Conservation (phyloP, 148 eudicot genomes). For the Arbutus unedo region DNA sequence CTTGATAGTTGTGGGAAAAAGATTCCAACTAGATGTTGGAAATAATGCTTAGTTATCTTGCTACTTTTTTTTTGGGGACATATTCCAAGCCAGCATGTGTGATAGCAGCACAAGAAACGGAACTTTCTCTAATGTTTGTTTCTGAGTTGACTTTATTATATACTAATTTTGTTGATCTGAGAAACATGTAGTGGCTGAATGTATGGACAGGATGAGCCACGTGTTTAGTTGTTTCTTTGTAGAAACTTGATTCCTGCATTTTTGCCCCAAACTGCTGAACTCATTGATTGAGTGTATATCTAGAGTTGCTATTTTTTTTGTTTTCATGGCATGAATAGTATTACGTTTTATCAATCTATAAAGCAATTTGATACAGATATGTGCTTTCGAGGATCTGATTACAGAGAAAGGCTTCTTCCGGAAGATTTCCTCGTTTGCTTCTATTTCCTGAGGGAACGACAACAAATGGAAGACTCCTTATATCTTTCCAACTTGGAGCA, state of each 20-base stretch:
- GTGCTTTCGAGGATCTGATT: constrained; percentile 89
- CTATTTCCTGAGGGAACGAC: constrained; percentile 99
- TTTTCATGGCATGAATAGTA: constrained; percentile 16
- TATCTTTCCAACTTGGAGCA: constrained; percentile 97
- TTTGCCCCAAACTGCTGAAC: background rate
- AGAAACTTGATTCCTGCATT: background rate
- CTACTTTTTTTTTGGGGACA: background rate
- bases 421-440: constrained; percentile 79
- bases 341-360: constrained; percentile 53
- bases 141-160: background rate
- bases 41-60: background rate
- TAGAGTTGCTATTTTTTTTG: background rate
- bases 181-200: background rate
- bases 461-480: constrained; percentile 75
- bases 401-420: constrained; percentile 96
- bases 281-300: background rate
- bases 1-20: background rate
- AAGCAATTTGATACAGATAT: constrained; percentile 96
- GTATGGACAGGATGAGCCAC: background rate
- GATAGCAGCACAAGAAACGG: background rate
- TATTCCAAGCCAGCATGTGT: background rate
- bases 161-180: no score
- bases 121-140: background rate
- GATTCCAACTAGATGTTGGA: background rate
- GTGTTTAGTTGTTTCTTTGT: background rate